phyloP scores from a whole-genome alignment of 1,284 basidiomycete genomes.

The Porogramme epimiltina region DNA sequence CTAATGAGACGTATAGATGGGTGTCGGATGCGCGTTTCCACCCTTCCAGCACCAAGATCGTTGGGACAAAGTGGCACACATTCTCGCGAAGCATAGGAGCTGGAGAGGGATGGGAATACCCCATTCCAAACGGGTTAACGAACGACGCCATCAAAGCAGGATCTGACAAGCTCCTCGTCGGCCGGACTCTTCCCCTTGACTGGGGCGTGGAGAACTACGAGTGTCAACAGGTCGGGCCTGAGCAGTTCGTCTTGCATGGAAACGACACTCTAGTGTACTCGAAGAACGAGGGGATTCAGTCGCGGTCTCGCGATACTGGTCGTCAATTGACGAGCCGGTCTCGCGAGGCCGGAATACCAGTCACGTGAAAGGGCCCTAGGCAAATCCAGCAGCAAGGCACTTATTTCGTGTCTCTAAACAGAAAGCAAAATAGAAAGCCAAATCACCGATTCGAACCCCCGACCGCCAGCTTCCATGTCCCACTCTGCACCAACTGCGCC shows the following conservation, averaged over 20 bases:
- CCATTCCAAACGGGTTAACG: slow-evolving; percentile 39
- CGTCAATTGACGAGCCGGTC: no score
- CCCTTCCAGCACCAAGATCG: slow-evolving; percentile 57
- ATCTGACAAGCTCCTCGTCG: slow-evolving; percentile 55
- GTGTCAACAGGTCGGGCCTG: slow-evolving; percentile 71
- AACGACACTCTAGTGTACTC: slow-evolving; percentile 63
- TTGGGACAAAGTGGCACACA: slow-evolving; percentile 77
- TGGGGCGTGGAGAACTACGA: slow-evolving; percentile 61
- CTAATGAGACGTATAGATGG: slow-evolving; percentile 74
- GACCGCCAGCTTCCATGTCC: no score
- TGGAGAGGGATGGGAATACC: slow-evolving; percentile 72
- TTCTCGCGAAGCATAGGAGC: slow-evolving; percentile 62
- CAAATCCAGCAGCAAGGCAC: no score
- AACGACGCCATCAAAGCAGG: slow-evolving; percentile 40
- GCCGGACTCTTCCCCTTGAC: slow-evolving; percentile 56
- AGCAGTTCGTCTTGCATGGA: slow-evolving; percentile 65
- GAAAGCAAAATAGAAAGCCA: no score
- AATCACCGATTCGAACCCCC: no score
- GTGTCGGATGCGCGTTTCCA: slow-evolving; percentile 71
- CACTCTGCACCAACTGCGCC: no score
- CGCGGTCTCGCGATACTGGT: no score
- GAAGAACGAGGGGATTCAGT: no score
- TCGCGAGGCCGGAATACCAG: no score
- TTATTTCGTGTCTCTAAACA: no score
- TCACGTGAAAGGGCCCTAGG: no score